Evolutionary conservation across 148 eudicot species (phyloP), one percentile per base, ranked within the genome.

Genomic region (Chenopodium album): DNA sequence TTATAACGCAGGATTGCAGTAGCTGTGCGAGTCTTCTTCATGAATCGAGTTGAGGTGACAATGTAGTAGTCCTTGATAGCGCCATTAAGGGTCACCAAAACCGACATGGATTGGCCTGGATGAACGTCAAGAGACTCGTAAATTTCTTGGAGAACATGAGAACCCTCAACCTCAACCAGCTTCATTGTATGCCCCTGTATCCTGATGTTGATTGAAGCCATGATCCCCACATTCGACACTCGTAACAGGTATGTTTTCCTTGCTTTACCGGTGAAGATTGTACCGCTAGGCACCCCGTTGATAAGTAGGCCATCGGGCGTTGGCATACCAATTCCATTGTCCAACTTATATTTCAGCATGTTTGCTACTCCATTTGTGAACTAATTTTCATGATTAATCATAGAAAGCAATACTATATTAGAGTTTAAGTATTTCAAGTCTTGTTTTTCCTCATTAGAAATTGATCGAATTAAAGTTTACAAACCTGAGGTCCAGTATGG

Each of bases 121-220:
- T 93, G 98, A 73, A 95, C 46, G 78, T 95, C 96, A 19, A 95
- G 87, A 52, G 98, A 89, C 64, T 90, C 95, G 65, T 93, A 95
- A 20, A 73, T 31, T 67, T 91, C 92, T 79, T 93, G 94, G 78
- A 89, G 84, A 16, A 93, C 92, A 82, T 95, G 98, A 60, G 91
- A 76, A 54, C 97, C 97, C 81, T 95, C 98, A 71, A 90, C 89
- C 84, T 95, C 98, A 29, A 93, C 90, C 71, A 95, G 81, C 67
- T 31, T 87, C 83, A 95, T 66, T 8, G 69, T 79, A 81, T 93
- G 98, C 12, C 91, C 90, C 69, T 95, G 93, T 78, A 93, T 90
- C 72, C 98, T 90, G 75, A 95, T 83, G 90, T 95, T 95, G 32
- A 95, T 84, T 22, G 98, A 89, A 54, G 87, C 84, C 81, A 89